Evolutionary conservation across 179 eudicot species (phyloP), one percentile per base, ranked within the genome.

Genomic region (Silene noctiflora): DNA sequence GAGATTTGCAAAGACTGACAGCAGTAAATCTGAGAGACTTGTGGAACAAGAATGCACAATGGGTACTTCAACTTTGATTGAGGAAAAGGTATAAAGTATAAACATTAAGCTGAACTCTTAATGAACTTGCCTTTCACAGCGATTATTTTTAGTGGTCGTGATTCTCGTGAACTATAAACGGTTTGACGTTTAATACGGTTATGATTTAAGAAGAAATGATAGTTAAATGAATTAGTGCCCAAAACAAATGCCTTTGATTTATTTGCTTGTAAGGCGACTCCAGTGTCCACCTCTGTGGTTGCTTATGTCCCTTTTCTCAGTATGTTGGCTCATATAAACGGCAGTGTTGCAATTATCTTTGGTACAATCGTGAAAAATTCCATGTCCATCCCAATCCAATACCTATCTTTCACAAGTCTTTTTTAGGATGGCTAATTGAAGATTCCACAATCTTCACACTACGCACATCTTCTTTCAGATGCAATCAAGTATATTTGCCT

Each of bases 21-120:
- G 76, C 75, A 59, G 81, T 27, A 76, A 75, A 81, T 35, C 78
- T 65, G 82, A 69, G 42, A 65, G 76, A 75, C 71, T 79, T 82
- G 59, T 68, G 64, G 80, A 80, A 69, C 76, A 76, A 55, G 83
- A 75, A 63, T 62, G 76, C 83, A 78, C 75, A 64, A 81, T 72
- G 69, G 80, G 76, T 53, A 79, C 79, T 59, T 77, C 81, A 62
- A 73, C 62, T 67, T 81, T 81, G 69, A 24, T 64, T 35, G 76
- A 83, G 71, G 81, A 79, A 66, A 90, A 92, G 91, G 97, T 90
- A 84, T 58, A 17, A 69, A 17, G 97, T 90, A 84, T 58, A 21
- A 69, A 17, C 69, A 35, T 68, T 33, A 31, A 56, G 64, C 58
- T 72, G 21, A 55, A 67, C 20, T 62, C 20, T 11, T n/a, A 22